Conservation (phyloP, 2,329 filamentous ascomycete genomes). For the Stachybotrys chartarum region DNA sequence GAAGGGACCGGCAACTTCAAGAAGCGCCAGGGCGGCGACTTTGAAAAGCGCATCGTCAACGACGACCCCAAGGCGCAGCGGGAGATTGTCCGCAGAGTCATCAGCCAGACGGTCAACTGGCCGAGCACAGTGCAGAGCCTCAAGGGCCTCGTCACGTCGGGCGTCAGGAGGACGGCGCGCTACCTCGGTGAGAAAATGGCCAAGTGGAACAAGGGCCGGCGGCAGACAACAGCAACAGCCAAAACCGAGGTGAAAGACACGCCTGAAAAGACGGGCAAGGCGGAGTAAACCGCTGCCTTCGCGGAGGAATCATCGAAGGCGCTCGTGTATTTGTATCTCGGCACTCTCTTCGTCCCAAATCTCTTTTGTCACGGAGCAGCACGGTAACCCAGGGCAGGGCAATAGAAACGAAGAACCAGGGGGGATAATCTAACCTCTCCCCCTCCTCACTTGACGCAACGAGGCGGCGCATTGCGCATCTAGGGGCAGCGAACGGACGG, state of each 20-base stretch:
- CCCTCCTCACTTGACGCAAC: not conserved
- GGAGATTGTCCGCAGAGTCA: constrained; percentile 64
- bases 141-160: constrained; percentile 78
- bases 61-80: constrained; percentile 61
- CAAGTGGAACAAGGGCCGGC: constrained; percentile 49
- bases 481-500: constrained; percentile 6
- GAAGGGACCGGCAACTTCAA: constrained; percentile 62
- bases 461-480: not conserved
- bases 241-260: not conserved
- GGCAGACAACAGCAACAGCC: constrained; percentile 9
- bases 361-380: too few relatives aligned
- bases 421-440: not conserved
- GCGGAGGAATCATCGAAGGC: not conserved
- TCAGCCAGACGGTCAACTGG: constrained; percentile 87
- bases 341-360: too few relatives aligned
- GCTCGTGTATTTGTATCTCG: too few relatives aligned
- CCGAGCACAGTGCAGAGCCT: constrained; percentile 81
- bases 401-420: too few relatives aligned
- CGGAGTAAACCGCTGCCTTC: constrained; percentile 5
- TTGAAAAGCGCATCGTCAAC: constrained; percentile 76
- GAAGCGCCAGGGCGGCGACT: constrained; percentile 70
- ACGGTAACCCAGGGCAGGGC: too few relatives aligned
- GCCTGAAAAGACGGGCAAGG: constrained; percentile 4
- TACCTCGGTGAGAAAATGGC: constrained; percentile 78
- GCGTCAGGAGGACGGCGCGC: constrained; percentile 58